Evolutionary conservation across 352 stramenopile species (phyloP).

Genomic region (Elongisporangium anandrum): DNA sequence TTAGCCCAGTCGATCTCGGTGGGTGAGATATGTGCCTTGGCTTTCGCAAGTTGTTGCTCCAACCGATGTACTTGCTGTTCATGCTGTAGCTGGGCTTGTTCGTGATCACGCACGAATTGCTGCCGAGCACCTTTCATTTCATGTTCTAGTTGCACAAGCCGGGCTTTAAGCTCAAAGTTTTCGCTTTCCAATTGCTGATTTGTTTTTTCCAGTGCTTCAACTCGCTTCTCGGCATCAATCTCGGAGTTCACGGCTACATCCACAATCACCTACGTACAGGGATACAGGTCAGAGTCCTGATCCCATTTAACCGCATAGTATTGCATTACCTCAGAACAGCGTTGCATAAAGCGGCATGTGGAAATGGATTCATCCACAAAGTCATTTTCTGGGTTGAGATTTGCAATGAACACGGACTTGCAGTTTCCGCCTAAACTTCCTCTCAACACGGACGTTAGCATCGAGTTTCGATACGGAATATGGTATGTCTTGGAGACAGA

Average conservation of each 20-base stretch:
- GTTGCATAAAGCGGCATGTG: conserved; percentile 95
- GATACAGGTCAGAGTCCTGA: too few relatives aligned
- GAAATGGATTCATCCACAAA: conserved; percentile 92
- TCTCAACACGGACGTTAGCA: conserved; percentile 95
- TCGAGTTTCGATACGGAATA: conserved; percentile 95
- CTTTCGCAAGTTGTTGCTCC: conserved; percentile 20
- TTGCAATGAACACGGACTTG: conserved; percentile 97
- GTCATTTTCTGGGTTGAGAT: conserved; percentile 88
- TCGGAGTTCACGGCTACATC: conserved; percentile 66
- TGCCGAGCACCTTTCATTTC: conserved; percentile 19
- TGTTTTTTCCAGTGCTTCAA: conserved; percentile 44
- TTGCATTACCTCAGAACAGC: conserved; percentile 81
- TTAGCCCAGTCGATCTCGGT: conserved; percentile 35
- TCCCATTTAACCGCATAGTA: too few relatives aligned
- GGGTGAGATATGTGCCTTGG: conserved; percentile 8
- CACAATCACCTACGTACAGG: conserved; percentile 22
- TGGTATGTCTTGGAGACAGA: conserved; percentile 58
- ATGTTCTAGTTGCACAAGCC: conserved; percentile 38
- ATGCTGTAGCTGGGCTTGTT: conserved; percentile 13
- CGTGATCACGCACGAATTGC: too few relatives aligned
- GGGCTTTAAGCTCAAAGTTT: conserved; percentile 39
- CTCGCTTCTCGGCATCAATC: conserved; percentile 57
- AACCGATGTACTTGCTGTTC: conserved; percentile 32
- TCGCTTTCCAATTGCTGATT: conserved; percentile 39
- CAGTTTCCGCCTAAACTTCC: conserved; percentile 95